Evolutionary conservation across 495 filamentous ascomycete genomes (phyloP), one percentile per base, ranked within the genome.

Genomic region (Neurospora pannonica): DNA sequence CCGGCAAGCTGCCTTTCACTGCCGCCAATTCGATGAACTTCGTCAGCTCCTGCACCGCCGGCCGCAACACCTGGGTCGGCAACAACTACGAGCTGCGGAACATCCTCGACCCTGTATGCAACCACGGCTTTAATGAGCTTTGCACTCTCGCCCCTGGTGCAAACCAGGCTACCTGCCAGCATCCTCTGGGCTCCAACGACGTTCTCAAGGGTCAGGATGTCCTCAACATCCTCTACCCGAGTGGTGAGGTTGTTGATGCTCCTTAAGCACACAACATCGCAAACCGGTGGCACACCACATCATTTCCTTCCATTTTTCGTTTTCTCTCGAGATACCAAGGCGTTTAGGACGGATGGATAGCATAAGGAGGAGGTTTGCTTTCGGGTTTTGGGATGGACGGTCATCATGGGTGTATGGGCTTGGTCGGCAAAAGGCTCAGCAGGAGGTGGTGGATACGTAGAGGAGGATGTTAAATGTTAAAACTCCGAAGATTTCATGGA

Each of bases 1-100:
- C 75, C 10, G 46, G 74, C 48, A 82, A 81, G 74, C 77, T 86
- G 2, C 81, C 84, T 0, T 79, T 86, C 31, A 82, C 79, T 69
- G 84, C 79, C 0, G 74, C 83, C 31, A 86, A 85, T 75, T 83
- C 82, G 74, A 85, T 86, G 76, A 84, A 84, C 69, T 86, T 77
- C 62, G 46, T 86, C 13, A 74, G 77, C 9, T 79, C 76, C 70
- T 86, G 84, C 73, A 79, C 84, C 15, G 74, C 46, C 38, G 78
- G 79, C 69, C 80, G 78, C 8, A 77, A 71, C 36, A 83, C 77
- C 73, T 85, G 75, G 77, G 82, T 83, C 1, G 81, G 77, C 1
- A 71, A 76, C 69, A 81, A 83, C 74, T 78, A 81, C 73, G 75
- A 76, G 6, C 78, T 84, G 0, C 82, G 80, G 76, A 85, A 83